A percentile compares a stretch with the other conserved stretches of the same genome.
Evolutionary conservation across 164 flowering plant genomes (phyloP).

Genomic region (Chloranthus sessilifolius): DNA sequence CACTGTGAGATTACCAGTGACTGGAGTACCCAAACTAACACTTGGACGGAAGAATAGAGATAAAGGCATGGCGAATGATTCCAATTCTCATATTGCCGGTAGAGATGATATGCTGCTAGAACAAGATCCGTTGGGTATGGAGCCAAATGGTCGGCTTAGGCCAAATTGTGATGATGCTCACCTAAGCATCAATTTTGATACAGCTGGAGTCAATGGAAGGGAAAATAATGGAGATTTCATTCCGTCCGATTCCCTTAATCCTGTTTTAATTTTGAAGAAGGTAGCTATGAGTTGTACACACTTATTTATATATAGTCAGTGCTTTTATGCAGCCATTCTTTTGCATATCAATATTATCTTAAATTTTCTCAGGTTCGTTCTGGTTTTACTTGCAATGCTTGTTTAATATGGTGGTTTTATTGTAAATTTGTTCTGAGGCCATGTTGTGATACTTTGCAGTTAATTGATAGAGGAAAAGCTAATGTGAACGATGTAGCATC

Average conservation of each 20-base stretch:
- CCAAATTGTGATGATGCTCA: conserved; percentile 29
- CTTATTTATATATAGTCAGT: too few species aligned
- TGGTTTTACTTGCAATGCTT: too few species aligned
- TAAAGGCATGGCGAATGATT: conserved; percentile 14
- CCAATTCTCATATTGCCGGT: conserved; percentile 20
- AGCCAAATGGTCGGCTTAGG: conserved; percentile 14
- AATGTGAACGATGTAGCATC: conserved; percentile 54
- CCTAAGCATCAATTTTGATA: conserved; percentile 14
- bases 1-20: conserved; percentile 17
- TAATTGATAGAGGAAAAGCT: conserved; percentile 71
- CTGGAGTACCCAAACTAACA: conserved; percentile 28
- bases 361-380: too few species aligned
- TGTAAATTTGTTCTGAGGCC: too few species aligned
- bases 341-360: too few species aligned
- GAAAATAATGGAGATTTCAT: conserved; percentile 24
- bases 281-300: conserved; percentile 29
- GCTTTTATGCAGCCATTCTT: not conserved
- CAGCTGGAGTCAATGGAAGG: conserved; percentile 11
- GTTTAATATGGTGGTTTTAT: too few species aligned
- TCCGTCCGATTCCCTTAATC: conserved; percentile 25
- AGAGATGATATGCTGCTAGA: conserved; percentile 22
- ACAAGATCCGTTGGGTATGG: conserved; percentile 14
- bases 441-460: too few species aligned
- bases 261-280: conserved; percentile 52
- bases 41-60: conserved; percentile 40